Base-by-base conservation (phyloP, 2,329 filamentous ascomycete genomes). In the Alternaria brassicae region DNA sequence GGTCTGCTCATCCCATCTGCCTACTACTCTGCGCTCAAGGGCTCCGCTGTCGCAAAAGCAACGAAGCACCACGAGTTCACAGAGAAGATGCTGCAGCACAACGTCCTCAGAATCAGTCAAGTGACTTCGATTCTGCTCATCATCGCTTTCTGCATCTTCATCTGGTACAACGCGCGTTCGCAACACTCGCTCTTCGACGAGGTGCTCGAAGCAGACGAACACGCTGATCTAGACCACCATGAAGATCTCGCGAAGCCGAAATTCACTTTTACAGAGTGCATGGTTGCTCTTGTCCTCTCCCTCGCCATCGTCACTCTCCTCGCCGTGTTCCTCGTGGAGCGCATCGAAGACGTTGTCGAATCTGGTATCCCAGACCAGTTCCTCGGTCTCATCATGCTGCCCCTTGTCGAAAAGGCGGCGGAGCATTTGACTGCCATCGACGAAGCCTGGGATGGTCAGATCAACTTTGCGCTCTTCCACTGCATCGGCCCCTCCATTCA, bases 401-500 rank as follows among this genome's bases (percentile, higher is more conserved):
- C 91, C 5, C 82, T 96, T 0, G 91, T 95, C 5, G 92, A 96
- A 73, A 96, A 96, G 77, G 90, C 90, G 1, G 92, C 92, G 5
- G 92, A 96, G 78, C 92, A 96, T 76, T 79, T 96, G 51, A 94
- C 91, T 1, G 91, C 91, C 30, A 82, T 95, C 55, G 91, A 95
- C 68, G 92, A 96, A 81, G 92, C 92, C 12, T 94, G 89, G 85
- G 90, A 92, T 68, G 87, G 91, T 67, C 88, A 90, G 70, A 92
- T 93, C 17, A 94, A 95, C 79, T 89, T 93, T 74, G 91, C 92
- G 0, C 84, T 95, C 15, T 90, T 91, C 53, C 92, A 96, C 76
- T 91, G 94, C 61, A 87, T 97, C 25, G 92, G 91, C 23, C 89
- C 92, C 2, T 94, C 91, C 0, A 89, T 97, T 57, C 93, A 97